Percentiles rank a stretch among this genome's conserved stretches.
phyloP scores from a whole-genome alignment of 2,329 filamentous ascomycete genomes.

The Fusarium sp. region DNA sequence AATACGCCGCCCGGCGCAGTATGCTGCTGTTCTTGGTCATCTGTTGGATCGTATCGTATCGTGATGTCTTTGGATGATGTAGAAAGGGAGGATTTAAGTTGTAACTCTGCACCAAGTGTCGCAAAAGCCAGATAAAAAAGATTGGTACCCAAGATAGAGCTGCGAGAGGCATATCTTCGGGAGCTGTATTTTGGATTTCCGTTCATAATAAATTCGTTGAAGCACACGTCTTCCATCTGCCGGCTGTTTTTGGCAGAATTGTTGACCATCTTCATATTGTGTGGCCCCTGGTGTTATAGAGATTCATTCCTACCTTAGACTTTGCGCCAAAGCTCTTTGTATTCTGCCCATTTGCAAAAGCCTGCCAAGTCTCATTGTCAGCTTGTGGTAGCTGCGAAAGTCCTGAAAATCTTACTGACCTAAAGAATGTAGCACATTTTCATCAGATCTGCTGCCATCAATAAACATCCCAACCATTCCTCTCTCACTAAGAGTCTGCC shows the following conservation, averaged over 20 bases:
- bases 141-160: not conserved
- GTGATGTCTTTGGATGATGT: slow-evolving; percentile 5
- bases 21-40: not conserved
- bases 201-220: not conserved
- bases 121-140: not conserved
- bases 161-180: not conserved
- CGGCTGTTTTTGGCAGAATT: not conserved
- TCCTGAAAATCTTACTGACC: slow-evolving; percentile 51
- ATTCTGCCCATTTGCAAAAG: slow-evolving; percentile 66
- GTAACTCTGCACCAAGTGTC: not conserved
- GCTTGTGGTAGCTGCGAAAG: not conserved
- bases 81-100: not conserved
- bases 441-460: slow-evolving; percentile 61
- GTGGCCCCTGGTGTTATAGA: not conserved
- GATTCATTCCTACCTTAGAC: slow-evolving; percentile 34
- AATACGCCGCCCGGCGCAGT: not conserved
- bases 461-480: slow-evolving; percentile 64
- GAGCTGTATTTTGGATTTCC: not conserved
- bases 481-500: slow-evolving; percentile 54
- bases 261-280: not conserved
- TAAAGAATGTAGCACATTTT: slow-evolving; percentile 59
- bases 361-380: slow-evolving; percentile 49
- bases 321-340: slow-evolving; percentile 63
- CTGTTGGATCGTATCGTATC: not conserved
- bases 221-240: not conserved